Evolutionary conservation across 306 rosid genomes (phyloP), one percentile per base, ranked within the genome.

Genomic region (Vigna nakashimae): DNA sequence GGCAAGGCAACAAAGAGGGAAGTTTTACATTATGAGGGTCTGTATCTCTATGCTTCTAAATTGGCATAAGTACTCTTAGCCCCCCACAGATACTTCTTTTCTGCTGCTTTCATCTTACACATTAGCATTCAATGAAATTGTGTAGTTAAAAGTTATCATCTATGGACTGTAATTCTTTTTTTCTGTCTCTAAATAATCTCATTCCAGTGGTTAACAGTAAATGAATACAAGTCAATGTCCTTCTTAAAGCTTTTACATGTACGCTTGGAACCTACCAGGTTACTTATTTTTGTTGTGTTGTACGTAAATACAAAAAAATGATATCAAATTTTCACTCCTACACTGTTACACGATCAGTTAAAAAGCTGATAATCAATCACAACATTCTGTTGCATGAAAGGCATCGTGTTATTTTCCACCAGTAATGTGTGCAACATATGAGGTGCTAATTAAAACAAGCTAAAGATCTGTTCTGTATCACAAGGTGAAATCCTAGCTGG

Each of bases 41-140:
- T 93, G 98, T 78, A 78, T 91, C 74, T 83, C 96, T 65, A 87
- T 93, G 96, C 97, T 93, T 86, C 92, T 93, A 71, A 86, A 91
- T 77, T 85, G 89, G 81, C 89, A 85, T 78, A 89, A 90, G 87
- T 78, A 87, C 85, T 91, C 90, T 36, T 85, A 87, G 73, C 28
- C 28, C 66, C 18, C 34, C 73, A 77, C 5, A 63, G 79, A 66
- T 64, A 79, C 62, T 30, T 64, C 38, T 60, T 36, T 34, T 48
- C 71, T 1, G 51, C 48, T 69, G 46, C 32, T 69, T 38, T 76
- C 28, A 13, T 62, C 43, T 63, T 70, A 43, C 28, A 73, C 43
- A 50, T 38, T 40, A 60, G 42, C 67, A 40, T 69, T 43, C 34
- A 51, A n/a, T 69, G 52, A 66, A 68, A 58, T 34, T 50, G 74